phyloP scores from a whole-genome alignment of 768 basidiomycete genomes.

The Pleurotus eryngii region DNA sequence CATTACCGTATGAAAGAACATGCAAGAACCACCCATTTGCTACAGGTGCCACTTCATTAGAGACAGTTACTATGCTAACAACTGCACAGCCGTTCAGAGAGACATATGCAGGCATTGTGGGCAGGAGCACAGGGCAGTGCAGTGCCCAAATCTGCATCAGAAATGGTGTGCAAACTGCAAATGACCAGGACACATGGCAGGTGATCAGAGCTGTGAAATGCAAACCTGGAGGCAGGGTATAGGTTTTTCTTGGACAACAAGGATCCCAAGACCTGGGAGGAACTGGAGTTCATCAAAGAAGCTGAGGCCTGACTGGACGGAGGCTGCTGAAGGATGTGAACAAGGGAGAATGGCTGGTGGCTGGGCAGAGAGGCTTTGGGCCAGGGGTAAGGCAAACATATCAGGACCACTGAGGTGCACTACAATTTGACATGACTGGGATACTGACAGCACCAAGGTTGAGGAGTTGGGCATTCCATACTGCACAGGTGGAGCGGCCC shows the following conservation, averaged over 20 bases:
- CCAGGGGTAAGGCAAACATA: background rate
- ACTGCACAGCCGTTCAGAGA: conserved; percentile 8
- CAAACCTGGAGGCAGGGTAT: conserved; percentile 17
- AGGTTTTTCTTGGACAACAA: conserved; percentile 12
- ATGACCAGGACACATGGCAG: conserved; percentile 22
- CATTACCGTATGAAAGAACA: conserved; percentile 9
- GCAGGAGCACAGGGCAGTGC: conserved; percentile 12
- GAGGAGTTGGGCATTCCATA: background rate
- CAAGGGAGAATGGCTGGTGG: background rate
- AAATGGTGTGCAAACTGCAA: conserved; percentile 23
- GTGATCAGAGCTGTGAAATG: conserved; percentile 19
- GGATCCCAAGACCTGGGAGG: conserved; percentile 8
- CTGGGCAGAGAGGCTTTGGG: background rate
- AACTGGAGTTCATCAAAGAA: background rate
- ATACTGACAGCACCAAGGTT: background rate
- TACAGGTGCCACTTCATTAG: conserved; percentile 15
- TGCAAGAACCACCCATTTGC: conserved; percentile 14
- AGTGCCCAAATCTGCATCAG: conserved; percentile 12
- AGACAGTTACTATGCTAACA: conserved; percentile 11
- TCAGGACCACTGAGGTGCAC: too few relatives aligned
- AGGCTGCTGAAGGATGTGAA: background rate
- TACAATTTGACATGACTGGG: background rate
- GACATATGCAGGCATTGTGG: conserved; percentile 16
- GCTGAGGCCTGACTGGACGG: background rate
- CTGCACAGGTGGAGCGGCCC: background rate